A percentile compares a stretch with the other conserved stretches of the same genome.
Evolutionary conservation across 805 yeast species (phyloP).

Genomic region (Wickerhamomyces mucosus): DNA sequence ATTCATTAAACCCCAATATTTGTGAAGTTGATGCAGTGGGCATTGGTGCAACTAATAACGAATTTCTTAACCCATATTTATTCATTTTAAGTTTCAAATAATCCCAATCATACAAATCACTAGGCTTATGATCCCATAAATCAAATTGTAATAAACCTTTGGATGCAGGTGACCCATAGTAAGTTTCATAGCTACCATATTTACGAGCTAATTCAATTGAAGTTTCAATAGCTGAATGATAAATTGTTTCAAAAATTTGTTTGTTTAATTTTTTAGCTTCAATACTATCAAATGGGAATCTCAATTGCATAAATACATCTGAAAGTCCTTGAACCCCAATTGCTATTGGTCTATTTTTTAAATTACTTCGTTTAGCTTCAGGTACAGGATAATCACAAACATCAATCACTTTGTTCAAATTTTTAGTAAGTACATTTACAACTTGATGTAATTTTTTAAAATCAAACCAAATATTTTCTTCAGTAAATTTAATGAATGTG

Average conservation of each 20-base stretch:
- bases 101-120: conserved; percentile 83
- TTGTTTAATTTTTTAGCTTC: conserved; percentile 66
- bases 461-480: conserved; percentile 47
- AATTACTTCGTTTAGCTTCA: conserved; percentile 63
- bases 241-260: conserved; percentile 88
- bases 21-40: conserved; percentile 99
- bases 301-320: conserved; percentile 68
- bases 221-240: conserved; percentile 84
- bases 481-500: conserved; percentile 43
- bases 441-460: conserved; percentile 68
- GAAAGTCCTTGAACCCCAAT: conserved; percentile 95
- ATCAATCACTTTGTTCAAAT: conserved; percentile 77
- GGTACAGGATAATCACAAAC: conserved; percentile 73
- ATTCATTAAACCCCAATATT: conserved; percentile 87
- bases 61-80: conserved; percentile 72
- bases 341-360: conserved; percentile 84
- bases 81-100: conserved; percentile 48
- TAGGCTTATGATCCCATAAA: conserved; percentile 74
- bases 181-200: conserved; percentile 65
- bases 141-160: conserved; percentile 78
- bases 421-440: conserved; percentile 64
- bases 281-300: conserved; percentile 74
- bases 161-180: conserved; percentile 85
- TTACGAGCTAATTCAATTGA: conserved; percentile 69
- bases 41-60: conserved; percentile 89